Evolutionary conservation across 129 eudicot genomes (phyloP).

Genomic region (Oenanthe sinensis): DNA sequence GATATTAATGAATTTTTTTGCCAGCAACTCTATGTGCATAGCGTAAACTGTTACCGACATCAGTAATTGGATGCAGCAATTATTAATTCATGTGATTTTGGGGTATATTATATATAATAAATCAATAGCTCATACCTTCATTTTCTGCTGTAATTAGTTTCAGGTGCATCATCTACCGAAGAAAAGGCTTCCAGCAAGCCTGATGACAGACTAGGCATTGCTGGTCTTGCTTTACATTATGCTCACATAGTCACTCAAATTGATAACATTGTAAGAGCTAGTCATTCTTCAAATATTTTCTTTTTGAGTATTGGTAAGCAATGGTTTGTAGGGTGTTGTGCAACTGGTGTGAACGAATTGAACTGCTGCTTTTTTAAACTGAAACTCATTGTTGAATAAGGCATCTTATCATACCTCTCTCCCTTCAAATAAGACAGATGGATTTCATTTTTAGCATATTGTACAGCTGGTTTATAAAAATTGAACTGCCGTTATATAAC

Average conservation of each 20-base stretch:
- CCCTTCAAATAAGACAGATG: conserved; percentile 71
- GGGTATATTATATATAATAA: neutral
- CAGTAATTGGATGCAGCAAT: neutral
- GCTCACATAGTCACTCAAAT: conserved; percentile 84
- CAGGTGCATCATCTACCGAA: conserved; percentile 19
- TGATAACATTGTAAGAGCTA: conserved; percentile 72
- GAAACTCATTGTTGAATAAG: conserved; percentile 20
- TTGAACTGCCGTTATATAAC: neutral
- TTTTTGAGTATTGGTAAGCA: neutral
- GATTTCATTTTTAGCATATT: conserved; percentile 43
- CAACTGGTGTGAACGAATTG: neutral
- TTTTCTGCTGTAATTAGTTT: conserved; percentile 15
- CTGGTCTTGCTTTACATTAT: conserved; percentile 93
- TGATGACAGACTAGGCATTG: conserved; percentile 73
- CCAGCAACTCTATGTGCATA: neutral
- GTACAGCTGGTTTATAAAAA: neutral
- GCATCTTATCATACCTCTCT: conserved; percentile 80
- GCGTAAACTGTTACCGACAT: neutral
- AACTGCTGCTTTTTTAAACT: neutral
- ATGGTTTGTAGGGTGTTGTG: neutral
- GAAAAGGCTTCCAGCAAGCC: conserved; percentile 37
- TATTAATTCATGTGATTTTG: neutral
- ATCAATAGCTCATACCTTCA: neutral
- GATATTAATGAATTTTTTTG: neutral
- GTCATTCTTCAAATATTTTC: neutral